Base-by-base conservation (phyloP, 2,329 filamentous ascomycete genomes). In the Tolypocladium ovalisporum region DNA sequence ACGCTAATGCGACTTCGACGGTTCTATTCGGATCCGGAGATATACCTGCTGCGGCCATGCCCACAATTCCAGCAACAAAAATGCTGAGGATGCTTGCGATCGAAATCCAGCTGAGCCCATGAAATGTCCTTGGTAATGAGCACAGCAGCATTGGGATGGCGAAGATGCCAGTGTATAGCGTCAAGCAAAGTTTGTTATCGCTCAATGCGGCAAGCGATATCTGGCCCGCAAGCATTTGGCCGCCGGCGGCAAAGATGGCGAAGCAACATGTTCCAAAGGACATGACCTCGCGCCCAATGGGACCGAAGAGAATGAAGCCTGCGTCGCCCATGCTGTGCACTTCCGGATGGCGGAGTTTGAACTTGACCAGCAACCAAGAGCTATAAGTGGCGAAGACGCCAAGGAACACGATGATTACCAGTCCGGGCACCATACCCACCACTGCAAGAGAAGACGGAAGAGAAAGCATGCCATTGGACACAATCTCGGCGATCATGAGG, bases 311-410 rank as follows among this genome's bases (percentile, higher is more conserved):
- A 55, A 82, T 75, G 47, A 68, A 68, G 19, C 80, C 80, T 0
- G 79, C 80, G 60, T 83, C 80, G 47, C 80, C 80, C 69, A 83
- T 82, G 55, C 76, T 77, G 62, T 83, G 81, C 3, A 83, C 79
- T 59, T 81, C 73, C 1, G 76, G 76, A 62, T 82, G 80, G 17
- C 71, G 69, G 36, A 80, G 61, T 63, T 83, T 83, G 69, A 83
- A 83, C 57, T 76, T 64, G 37, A 79, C 75, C 10, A 80, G 70
- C 22, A 79, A 63, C 67, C 71, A 78, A 32, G 73, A 74, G 0
- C 78, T 80, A 62, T 79, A 81, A 2, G 77, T 76, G 1, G 77
- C 77, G 57, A 80, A 79, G 10, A 73, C 63, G 36, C 78, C 78
- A 10, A 80, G 71, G 62, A 79, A 79, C 27, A 76, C 60, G 59